Evolutionary conservation across 805 yeast genomes (phyloP), one percentile per base, ranked within the genome.

Genomic region (Kockiozyma suomiensis): DNA sequence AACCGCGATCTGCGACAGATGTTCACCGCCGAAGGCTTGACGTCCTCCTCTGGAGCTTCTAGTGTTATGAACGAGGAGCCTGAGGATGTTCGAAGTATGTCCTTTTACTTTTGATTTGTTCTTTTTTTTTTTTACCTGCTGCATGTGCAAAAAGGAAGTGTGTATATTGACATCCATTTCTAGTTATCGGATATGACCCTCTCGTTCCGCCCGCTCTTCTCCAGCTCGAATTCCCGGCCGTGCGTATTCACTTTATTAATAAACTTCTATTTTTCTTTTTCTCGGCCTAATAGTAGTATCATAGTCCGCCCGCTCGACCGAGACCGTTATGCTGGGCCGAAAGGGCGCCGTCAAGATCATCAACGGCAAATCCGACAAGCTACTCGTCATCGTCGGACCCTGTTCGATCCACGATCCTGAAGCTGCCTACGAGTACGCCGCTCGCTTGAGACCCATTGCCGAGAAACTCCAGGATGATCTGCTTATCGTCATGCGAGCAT

Each of bases 341-440:
- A 81, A 80, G 66, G 91, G 86, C 33, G 86, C 96, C 37, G 82
- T 87, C 61, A 82, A 83, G 25, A 89, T 92, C 65, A 81, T 93
- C 67, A 79, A 79, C 63, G 88, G 87, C 51, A 78, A 81, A 68
- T 92, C 88, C 71, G 98, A 94, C 80, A 84, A 96, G 74, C 80
- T 89, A 47, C 77, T 93, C 37, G 88, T 93, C 23, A 85, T 93
- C 65, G 96, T 93, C 56, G 99, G 99, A 19, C 99, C 99, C 64
- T 93, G 99, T 75, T 94, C 98, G 19, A 86, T 93, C 69, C 99
- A 93, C 74, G 97, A 93, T 76, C 83, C 93, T 60, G 83, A 81
- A 43, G 88, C 94, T 50, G 98, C 98, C 37, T 77, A 88, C 71
- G 98, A 90, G 35, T 93, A 94, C 76, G 96, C 93, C 62, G 75